Base-by-base conservation (phyloP, 495 filamentous ascomycete species). In the Parmelia sp. region DNA sequence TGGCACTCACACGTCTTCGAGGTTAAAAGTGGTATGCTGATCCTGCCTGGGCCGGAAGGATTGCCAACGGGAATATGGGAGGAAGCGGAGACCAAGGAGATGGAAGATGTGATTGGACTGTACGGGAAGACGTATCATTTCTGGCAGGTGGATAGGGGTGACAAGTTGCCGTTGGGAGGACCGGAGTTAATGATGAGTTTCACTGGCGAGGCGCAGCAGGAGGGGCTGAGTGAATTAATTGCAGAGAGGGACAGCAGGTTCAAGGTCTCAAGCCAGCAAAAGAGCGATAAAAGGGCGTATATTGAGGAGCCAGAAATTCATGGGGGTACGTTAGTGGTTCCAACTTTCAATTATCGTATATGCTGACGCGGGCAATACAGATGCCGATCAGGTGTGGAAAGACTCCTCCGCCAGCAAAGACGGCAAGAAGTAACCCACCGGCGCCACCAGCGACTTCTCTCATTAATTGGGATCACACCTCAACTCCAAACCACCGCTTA, bases 91-190 rank as follows among this genome's bases (percentile, higher is more conserved):
- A 89, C 79, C 14, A 80, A 82, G 29, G 90, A 92, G 76, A 93
- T 96, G 90, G 78, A 86, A 67, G 79, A 90, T 65, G 77, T 93
- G 11, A 71, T 86, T 4, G 73, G 79, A 19, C 68, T 93, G 9
- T 96, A 96, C 66, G 91, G 91, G n/a, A 95, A 96, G 74, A 84
- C 87, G n/a, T 96, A 87, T 75, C 91, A 92, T 71, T 77, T 94
- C 58, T 96, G 91, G 91, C 90, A 95, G 80, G 82, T 87, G 35
- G 90, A 95, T 72, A 77, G 84, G n/a, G 91, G 92, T 9, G 83
- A 94, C 70, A 71, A 82, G 67, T 68, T 96, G 68, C 90, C 90
- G 27, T 70, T 94, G 62, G 90, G 91, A 0, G 76, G 78, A 74
- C 89, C 90, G 64, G 75, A 88, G 76, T 75, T 96, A 66, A 93